Percentiles rank a stretch among this genome's conserved stretches.
phyloP scores from a whole-genome alignment of 441 rosid species.

The Adansonia madagascariensis region DNA sequence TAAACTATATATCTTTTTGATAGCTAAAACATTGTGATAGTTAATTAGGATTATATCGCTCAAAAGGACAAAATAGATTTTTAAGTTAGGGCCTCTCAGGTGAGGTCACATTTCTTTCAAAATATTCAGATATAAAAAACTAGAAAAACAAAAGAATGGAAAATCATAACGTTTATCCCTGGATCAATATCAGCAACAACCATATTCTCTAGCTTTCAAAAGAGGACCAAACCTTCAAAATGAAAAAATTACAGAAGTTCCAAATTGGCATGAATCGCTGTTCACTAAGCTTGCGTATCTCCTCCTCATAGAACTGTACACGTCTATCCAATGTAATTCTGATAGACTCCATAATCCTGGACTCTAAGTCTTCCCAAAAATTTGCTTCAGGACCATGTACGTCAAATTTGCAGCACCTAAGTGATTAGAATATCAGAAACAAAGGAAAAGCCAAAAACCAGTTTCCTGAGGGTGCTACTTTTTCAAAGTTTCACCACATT shows the following conservation, averaged over 20 bases:
- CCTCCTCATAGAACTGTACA: conserved; percentile 93
- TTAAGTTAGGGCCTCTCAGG: conserved; percentile 15
- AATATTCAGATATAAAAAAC: conserved; percentile 23
- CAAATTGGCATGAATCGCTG: conserved; percentile 93
- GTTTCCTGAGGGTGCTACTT: background rate
- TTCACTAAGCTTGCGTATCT: conserved; percentile 96
- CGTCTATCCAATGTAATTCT: conserved; percentile 91
- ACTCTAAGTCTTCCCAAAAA: conserved; percentile 95
- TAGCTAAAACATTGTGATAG: conserved; percentile 21
- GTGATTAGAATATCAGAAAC: conserved; percentile 33
- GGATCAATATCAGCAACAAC: background rate
- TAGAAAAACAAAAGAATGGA: background rate
- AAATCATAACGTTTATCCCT: background rate
- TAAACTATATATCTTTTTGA: background rate
- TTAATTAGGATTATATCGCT: conserved; percentile 16
- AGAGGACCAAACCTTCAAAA: conserved; percentile 79
- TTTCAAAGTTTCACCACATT: background rate
- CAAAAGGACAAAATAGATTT: conserved; percentile 31
- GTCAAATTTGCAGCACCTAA: conserved; percentile 96
- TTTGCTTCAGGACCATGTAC: conserved; percentile 76
- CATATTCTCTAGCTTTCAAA: conserved; percentile 33
- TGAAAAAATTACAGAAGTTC: conserved; percentile 98
- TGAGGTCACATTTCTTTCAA: conserved; percentile 26
- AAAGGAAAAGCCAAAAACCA: conserved; percentile 19
- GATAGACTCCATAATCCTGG: conserved; percentile 81